Evolutionary conservation across 768 basidiomycete species (phyloP), one percentile per base, ranked within the genome.

Genomic region (Tulasnella sp.): DNA sequence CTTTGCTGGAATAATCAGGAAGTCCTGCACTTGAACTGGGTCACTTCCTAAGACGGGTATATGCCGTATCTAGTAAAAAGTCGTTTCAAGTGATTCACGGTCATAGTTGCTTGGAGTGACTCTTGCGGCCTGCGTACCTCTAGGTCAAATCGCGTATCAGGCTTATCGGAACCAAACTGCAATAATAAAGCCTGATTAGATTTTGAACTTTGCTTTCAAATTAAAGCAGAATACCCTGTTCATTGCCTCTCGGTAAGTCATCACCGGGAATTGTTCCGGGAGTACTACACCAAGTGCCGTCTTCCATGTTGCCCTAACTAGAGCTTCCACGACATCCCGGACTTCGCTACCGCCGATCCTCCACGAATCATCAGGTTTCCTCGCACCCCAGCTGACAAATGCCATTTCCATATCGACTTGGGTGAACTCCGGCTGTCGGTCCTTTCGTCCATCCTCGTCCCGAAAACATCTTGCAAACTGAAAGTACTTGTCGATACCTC

Each of bases 391-490:
- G 7, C 85, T 85, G 17, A 93, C 84, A 71, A 87, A 97, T 1
- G 87, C 91, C 87, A 96, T 93, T 73, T 97, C 93, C 62, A 97
- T 71, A 80, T 97, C 93, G 62, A 97, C 76, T 73, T 97, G 93
- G 21, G 93, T 97, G 71, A 97, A 97, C 70, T 97, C 93, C 0
- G 93, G 92, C 68, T 97, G 93, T 45, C 93, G 79, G 69, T 97
- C 93, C 70, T 87, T 92, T 59, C 93, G 79, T 3, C 92, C 92
- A 67, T 90, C 91, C 71, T 97, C 93, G 70, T 97, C 93, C 46
- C 93, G 81, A 76, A 97, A 97, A 72, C 93, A 97, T 64, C 82
- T 82, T 12, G 93, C 93, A 54, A 97, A 76, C 70, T 97, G 93
- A 72, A 82, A 97, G 71, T 97, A 97, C 64, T 78, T 82, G 67